These are phyloP conservation scores for Beauveria bassiana DNA, from an alignment of 2,329 filamentous ascomycete species.

Conservation along the genomic window DNA sequence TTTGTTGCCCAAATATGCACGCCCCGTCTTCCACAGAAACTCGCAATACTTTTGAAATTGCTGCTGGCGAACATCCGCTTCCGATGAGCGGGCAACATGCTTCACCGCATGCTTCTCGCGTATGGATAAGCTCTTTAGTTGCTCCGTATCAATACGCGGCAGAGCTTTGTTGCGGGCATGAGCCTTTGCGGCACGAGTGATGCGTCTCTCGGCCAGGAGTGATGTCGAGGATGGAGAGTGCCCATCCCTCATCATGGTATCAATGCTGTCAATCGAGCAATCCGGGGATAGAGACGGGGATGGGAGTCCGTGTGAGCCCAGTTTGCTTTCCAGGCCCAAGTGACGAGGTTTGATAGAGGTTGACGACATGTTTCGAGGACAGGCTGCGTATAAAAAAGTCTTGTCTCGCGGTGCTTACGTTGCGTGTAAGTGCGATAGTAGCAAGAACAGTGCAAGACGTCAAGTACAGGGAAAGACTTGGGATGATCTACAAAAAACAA, in stretches of 20 bases:
- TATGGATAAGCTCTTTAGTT: not conserved
- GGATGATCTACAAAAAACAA: not conserved
- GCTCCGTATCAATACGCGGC: not conserved
- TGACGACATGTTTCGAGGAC: not conserved
- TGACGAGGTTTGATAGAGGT: not conserved
- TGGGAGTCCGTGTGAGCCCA: not conserved
- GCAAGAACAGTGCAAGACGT: not conserved
- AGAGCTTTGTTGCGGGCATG: not conserved
- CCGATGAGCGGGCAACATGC: not conserved
- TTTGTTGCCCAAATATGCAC: constrained; percentile 12
- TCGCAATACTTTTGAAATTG: constrained; percentile 20
- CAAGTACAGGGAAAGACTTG: not conserved
- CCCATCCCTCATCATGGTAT: not conserved
- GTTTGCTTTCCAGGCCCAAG: not conserved
- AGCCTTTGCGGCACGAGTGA: not conserved
- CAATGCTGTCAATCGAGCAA: not conserved
- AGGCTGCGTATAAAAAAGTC: not conserved
- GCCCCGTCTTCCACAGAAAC: constrained; percentile 16
- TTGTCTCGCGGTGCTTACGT: not conserved
- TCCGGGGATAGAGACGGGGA: not conserved
- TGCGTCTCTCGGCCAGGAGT: not conserved
- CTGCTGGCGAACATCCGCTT: constrained; percentile 13
- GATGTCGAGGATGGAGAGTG: not conserved
- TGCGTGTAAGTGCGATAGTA: not conserved
- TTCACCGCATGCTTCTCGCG: not conserved